Base-by-base conservation (phyloP, 441 rosid genomes). In the Pelargonium myrrhifolium region DNA sequence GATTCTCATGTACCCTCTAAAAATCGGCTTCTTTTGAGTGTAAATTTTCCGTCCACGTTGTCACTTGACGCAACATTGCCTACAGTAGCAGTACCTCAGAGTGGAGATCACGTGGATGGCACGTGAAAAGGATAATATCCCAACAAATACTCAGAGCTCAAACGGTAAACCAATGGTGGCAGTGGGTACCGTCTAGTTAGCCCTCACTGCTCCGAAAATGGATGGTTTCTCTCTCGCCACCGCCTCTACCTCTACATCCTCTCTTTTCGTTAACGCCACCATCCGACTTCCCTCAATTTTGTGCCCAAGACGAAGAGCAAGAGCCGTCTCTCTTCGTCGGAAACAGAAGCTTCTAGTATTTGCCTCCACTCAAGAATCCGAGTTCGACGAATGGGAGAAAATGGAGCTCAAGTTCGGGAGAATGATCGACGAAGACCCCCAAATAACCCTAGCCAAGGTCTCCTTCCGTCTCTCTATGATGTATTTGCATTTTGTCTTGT, bases 371-470 rank as follows among this genome's bases (percentile, higher is more conserved):
- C 88, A 84, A 76, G 89, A 86, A 51, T 85, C 83, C 3, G 79
- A 82, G 73, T 75, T 89, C 64, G 84, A 80, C 74, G 80, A 83
- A 66, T 82, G 86, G 86, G 99, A 93, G 80, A 87, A 77, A 79
- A 89, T 91, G 99, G 97, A 89, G 87, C 87, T 91, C 79, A 85
- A 89, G 72, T 88, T 91, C 62, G 99, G 97, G 43, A 86, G 81
- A 39, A 71, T 87, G 79, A 80, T 91, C 1, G 97, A 95, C 0
- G 97, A 93, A 82, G 96, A 93, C 80, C 97, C 99, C 47, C 87
- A 89, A 78, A 80, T 91, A 75, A 91, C 96, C 62, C 75, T 89
- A 75, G 93, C 97, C 60, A 93, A 93, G 97, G 97, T 89, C 22
- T 60, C 37, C 20, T 45, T 55, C 55, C 15, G 3, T 65, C 42